These are phyloP conservation scores for Glaciozyma antarctica DNA, from an alignment of 768 basidiomycete species.

Conservation along the genomic window DNA sequence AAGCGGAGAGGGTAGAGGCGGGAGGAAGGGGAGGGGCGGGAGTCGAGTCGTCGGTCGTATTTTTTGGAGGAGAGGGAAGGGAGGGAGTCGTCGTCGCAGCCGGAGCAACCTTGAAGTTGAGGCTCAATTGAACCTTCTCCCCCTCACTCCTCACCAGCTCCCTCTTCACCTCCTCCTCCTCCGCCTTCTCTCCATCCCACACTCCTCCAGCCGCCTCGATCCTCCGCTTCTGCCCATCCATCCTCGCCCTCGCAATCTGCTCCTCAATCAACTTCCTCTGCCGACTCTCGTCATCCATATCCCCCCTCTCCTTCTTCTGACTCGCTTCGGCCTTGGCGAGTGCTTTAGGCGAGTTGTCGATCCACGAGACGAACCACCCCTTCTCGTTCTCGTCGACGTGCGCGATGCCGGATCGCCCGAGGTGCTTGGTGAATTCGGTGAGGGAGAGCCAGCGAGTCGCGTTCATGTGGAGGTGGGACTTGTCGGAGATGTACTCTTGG, in stretches of 20 bases:
- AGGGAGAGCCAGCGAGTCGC: conserved; percentile 94
- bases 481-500: conserved; percentile 94
- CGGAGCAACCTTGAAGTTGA: conserved; percentile 25
- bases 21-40: background rate
- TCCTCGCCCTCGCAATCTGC: conserved; percentile 78
- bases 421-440: conserved; percentile 85
- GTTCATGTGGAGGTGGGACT: conserved; percentile 94
- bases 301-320: conserved; percentile 81
- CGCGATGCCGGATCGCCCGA: conserved; percentile 74
- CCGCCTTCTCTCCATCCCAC: background rate
- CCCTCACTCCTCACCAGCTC: conserved; percentile 28
- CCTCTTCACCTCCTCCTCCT: conserved; percentile 18
- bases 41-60: conserved; percentile 4
- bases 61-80: background rate
- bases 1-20: conserved; percentile 35
- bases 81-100: background rate
- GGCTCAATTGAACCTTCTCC: conserved; percentile 24
- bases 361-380: conserved; percentile 95
- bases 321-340: conserved; percentile 83
- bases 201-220: conserved; percentile 5
- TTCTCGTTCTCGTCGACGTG: conserved; percentile 98
- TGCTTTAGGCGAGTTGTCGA: conserved; percentile 90
- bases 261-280: conserved; percentile 81
- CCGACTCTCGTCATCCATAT: conserved; percentile 86
- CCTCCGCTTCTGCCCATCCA: conserved; percentile 38